A percentile compares a stretch with the other conserved stretches of the same genome.
Evolutionary conservation across 129 eudicot genomes (phyloP).

Genomic region (Flaveria brownii): DNA sequence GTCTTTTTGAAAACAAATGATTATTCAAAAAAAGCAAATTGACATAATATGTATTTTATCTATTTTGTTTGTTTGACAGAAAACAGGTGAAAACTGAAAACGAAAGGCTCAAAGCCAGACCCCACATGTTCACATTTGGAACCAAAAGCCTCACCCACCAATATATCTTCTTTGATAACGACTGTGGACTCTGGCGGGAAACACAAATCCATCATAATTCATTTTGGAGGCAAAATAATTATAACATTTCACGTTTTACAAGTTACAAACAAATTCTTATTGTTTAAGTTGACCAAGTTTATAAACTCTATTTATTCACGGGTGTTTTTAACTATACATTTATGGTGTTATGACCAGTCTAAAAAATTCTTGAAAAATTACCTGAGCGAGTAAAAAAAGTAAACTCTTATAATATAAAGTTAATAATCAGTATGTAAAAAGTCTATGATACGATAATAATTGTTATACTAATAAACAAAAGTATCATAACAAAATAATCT

Average conservation of each 20-base stretch:
- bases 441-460: no score
- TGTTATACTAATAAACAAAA: no score
- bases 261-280: no score
- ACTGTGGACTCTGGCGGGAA: conserved; percentile 56
- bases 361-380: no score
- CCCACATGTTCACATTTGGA: conserved; percentile 44
- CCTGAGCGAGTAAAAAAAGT: no score
- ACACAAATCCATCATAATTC: conserved; percentile 12
- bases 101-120: conserved; percentile 30
- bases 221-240: conserved; percentile 26
- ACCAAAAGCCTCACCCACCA: conserved; percentile 26
- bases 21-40: conserved; percentile 20
- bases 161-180: conserved; percentile 25
- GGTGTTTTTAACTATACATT: no score
- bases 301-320: not conserved
- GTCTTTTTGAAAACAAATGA: conserved; percentile 20
- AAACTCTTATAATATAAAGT: no score
- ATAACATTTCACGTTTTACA: not conserved
- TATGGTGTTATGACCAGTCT: no score
- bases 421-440: no score
- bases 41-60: not conserved
- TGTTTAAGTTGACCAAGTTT: not conserved
- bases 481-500: no score
- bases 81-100: conserved; percentile 37
- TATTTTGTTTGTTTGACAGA: conserved; percentile 21